Evolutionary conservation across 495 filamentous ascomycete genomes (phyloP).

Genomic region (Hypoxylon intermedium): DNA sequence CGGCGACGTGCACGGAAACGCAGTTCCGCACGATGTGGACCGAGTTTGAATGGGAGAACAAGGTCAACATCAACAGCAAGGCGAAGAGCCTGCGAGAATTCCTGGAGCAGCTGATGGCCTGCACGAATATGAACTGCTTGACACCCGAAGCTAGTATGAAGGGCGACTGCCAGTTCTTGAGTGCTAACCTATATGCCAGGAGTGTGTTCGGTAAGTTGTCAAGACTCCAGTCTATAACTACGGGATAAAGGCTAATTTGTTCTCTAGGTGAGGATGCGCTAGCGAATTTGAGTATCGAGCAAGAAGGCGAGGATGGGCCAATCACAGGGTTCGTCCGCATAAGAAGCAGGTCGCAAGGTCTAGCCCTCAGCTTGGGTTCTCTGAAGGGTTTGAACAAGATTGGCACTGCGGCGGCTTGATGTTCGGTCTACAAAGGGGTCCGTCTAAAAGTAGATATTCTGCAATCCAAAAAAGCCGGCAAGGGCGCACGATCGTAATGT

Average conservation of each 20-base stretch:
- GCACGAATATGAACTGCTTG: constrained; percentile 97
- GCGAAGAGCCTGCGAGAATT: constrained; percentile 92
- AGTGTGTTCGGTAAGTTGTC: constrained; percentile 94
- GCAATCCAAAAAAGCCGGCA: constrained; percentile 5
- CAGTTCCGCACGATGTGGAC: constrained; percentile 99
- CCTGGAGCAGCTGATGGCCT: constrained; percentile 92
- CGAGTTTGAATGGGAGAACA: constrained; percentile 99
- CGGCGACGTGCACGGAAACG: constrained; percentile 94
- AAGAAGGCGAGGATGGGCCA: constrained; percentile 92
- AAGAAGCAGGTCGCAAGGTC: constrained; percentile 93
- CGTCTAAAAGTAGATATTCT: constrained; percentile 13
- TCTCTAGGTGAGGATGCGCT: constrained; percentile 93
- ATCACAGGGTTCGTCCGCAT: constrained; percentile 99
- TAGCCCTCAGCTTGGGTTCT: constrained; percentile 91
- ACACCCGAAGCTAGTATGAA: constrained; percentile 96
- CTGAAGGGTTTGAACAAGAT: constrained; percentile 94
- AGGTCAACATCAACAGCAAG: constrained; percentile 99
- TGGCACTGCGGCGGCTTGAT: constrained; percentile 55
- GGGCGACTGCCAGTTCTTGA: constrained; percentile 97
- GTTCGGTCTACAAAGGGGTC: background rate
- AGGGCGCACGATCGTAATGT: constrained; percentile 3
- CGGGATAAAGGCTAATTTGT: constrained; percentile 32
- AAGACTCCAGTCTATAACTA: background rate
- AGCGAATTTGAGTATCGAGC: constrained; percentile 97
- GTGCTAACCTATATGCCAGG: constrained; percentile 94